Percentiles rank a stretch among this genome's conserved stretches.
Conservation (phyloP, 1,284 basidiomycete genomes). For the Microbotryomycetes sp. region DNA sequence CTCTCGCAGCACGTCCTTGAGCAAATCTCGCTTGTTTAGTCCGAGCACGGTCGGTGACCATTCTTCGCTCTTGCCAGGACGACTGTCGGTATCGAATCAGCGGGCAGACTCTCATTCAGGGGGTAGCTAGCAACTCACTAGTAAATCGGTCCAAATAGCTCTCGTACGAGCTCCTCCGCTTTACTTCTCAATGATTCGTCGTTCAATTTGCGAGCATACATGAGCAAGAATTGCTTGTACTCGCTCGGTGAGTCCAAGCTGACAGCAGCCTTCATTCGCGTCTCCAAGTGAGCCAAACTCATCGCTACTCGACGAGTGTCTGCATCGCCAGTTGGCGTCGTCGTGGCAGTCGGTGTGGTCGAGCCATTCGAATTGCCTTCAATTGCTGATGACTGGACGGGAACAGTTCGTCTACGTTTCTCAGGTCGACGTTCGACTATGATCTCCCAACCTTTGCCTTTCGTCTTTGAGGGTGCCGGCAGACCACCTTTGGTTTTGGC, state of each 20-base stretch:
- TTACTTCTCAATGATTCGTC: constrained; percentile 78
- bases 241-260: constrained; percentile 68
- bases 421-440: neutral
- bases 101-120: neutral
- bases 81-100: constrained; percentile 48
- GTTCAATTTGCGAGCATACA: constrained; percentile 73
- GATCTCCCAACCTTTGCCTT: neutral
- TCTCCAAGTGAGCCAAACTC: constrained; percentile 77
- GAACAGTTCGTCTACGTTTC: constrained; percentile 37
- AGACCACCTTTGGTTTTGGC: neutral
- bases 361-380: constrained; percentile 47
- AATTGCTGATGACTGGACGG: neutral
- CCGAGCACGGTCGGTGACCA: constrained; percentile 65
- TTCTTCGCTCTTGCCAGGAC: constrained; percentile 53
- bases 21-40: constrained; percentile 65
- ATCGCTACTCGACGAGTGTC: constrained; percentile 71
- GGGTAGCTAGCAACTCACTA: constrained; percentile 39
- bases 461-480: neutral
- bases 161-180: constrained; percentile 78
- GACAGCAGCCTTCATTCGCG: constrained; percentile 60
- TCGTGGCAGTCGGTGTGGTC: constrained; percentile 34
- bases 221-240: constrained; percentile 64
- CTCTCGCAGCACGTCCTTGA: constrained; percentile 66
- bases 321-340: constrained; percentile 46
- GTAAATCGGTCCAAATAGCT: constrained; percentile 78